A percentile compares a stretch with the other conserved stretches of the same genome.
Conservation (phyloP, 2,329 filamentous ascomycete species). For the Fusarium nisikadoi region DNA sequence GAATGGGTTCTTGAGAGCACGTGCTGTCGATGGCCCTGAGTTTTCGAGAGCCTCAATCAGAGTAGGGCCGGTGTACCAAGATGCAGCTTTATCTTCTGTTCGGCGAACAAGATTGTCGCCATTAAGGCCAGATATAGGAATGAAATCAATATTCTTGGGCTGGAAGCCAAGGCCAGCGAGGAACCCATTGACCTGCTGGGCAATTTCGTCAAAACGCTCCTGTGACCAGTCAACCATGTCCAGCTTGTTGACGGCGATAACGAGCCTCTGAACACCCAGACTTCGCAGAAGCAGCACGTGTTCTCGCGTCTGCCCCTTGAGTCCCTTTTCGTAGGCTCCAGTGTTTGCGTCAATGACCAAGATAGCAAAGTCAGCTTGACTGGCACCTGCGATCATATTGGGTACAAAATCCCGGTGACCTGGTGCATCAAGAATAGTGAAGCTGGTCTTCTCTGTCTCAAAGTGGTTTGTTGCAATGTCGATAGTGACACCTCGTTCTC, state of each 20-base stretch:
- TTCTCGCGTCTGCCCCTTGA: constrained; percentile 94
- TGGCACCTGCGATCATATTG: constrained; percentile 98
- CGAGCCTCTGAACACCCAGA: constrained; percentile 86
- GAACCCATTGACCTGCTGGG: constrained; percentile 84
- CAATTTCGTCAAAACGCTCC: constrained; percentile 85
- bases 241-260: constrained; percentile 96
- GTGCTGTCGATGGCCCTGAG: constrained; percentile 74
- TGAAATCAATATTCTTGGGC: constrained; percentile 81
- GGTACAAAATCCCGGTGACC: constrained; percentile 96
- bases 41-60: constrained; percentile 86
- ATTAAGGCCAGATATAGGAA: constrained; percentile 88
- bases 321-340: constrained; percentile 91
- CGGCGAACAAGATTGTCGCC: constrained; percentile 84
- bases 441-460: constrained; percentile 84
- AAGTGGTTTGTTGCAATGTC: constrained; percentile 97
- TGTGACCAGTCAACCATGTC: constrained; percentile 87
- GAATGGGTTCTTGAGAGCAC: constrained; percentile 80
- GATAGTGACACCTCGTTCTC: constrained; percentile 91
- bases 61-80: constrained; percentile 85
- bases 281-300: constrained; percentile 90
- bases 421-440: constrained; percentile 95
- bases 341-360: constrained; percentile 91
- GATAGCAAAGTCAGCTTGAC: constrained; percentile 94
- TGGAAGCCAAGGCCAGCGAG: constrained; percentile 85
- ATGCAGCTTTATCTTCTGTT: constrained; percentile 64